Base-by-base conservation (phyloP, 352 stramenopile species). In the Phytopythium mirpurense region DNA sequence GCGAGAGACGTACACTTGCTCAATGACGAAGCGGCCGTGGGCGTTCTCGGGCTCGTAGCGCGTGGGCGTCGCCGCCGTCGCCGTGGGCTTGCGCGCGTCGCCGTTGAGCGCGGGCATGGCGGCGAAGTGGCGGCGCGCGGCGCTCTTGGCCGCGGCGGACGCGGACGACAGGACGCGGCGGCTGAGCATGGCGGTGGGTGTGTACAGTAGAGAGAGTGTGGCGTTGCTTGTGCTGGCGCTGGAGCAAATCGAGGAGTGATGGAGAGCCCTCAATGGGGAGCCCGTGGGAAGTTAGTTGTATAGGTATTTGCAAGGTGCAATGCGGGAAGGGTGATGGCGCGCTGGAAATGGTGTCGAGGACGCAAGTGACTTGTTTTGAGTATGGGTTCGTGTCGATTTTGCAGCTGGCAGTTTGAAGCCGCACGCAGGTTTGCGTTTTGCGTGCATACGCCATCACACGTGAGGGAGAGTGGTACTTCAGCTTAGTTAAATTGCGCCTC, bases 11-110 rank as follows among this genome's bases (percentile, higher is more conserved):
- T 62, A 75, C 72, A 82, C 51, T 61, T 89, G 78, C 44, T 91
- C 76, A 40, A 92, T 85, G 62, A 81, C 55, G 65, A 83, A 90
- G 51, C 70, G 67, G 41, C 81, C 81, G 23, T 88, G 70, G 6
- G 76, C 82, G 21, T 65, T 81, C 38, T 68, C 56, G 1, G 78
- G 78, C 34, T 80, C 68, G 59, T 88, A 90, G 48, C 70, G 70
- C 40, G 67, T 73, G 18, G n/a, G n/a, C n/a, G n/a, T n/a, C n/a
- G n/a, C n/a, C n/a, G n/a, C n/a, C n/a, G n/a, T n/a, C n/a, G 73
- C 65, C 21, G 65, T 53, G 37, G 68, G 56, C 23, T 72, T 52
- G 8, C 41, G 34, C 14, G 60, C 31, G 29, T 67, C 54, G 40
- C 57, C 50, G 42, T 69, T 65, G 24, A 63, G 21, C 21, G 41